These are phyloP conservation scores for Plectosphaerella plurivora DNA, from an alignment of 2,329 filamentous ascomycete genomes.

Conservation along the genomic window DNA sequence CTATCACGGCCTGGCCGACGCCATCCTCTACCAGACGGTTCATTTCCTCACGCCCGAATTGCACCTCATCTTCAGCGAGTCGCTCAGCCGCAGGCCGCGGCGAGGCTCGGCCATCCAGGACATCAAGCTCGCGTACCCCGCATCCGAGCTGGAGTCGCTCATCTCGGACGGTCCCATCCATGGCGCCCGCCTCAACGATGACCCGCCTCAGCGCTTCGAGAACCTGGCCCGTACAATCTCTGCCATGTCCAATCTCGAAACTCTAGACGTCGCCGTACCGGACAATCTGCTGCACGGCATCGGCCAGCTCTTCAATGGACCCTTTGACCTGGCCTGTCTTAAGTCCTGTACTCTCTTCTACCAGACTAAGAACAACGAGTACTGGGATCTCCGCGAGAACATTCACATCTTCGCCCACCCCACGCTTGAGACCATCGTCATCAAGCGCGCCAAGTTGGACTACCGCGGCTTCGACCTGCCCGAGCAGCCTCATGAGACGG, in stretches of 20 bases:
- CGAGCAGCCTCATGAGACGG: slow-evolving; percentile 42
- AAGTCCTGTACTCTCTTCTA: slow-evolving; percentile 43
- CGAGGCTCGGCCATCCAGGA: slow-evolving; percentile 42
- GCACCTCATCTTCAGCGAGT: slow-evolving; percentile 43
- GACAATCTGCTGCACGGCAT: slow-evolving; percentile 38
- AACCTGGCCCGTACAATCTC: slow-evolving; percentile 40
- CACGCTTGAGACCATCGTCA: slow-evolving; percentile 39
- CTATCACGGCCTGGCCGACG: slow-evolving; percentile 40
- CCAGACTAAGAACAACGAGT: slow-evolving; percentile 35
- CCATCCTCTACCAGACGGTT: slow-evolving; percentile 41
- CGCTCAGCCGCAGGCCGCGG: slow-evolving; percentile 37
- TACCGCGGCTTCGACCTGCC: slow-evolving; percentile 42
- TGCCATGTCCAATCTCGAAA: slow-evolving; percentile 45
- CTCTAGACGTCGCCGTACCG: slow-evolving; percentile 40
- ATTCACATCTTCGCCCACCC: slow-evolving; percentile 48
- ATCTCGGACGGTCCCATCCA: slow-evolving; percentile 30
- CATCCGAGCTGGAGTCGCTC: slow-evolving; percentile 35
- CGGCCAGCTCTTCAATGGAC: slow-evolving; percentile 43
- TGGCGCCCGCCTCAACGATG: slow-evolving; percentile 18
- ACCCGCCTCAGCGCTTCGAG: slow-evolving; percentile 29
- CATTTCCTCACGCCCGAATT: slow-evolving; percentile 41
- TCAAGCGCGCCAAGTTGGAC: slow-evolving; percentile 39
- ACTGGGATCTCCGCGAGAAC: slow-evolving; percentile 47
- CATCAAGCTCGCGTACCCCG: slow-evolving; percentile 39
- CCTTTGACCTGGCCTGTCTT: slow-evolving; percentile 44